These are phyloP conservation scores for Suhomyces anneliseae DNA, from an alignment of 1,139 yeast genomes.

Conservation along the genomic window DNA sequence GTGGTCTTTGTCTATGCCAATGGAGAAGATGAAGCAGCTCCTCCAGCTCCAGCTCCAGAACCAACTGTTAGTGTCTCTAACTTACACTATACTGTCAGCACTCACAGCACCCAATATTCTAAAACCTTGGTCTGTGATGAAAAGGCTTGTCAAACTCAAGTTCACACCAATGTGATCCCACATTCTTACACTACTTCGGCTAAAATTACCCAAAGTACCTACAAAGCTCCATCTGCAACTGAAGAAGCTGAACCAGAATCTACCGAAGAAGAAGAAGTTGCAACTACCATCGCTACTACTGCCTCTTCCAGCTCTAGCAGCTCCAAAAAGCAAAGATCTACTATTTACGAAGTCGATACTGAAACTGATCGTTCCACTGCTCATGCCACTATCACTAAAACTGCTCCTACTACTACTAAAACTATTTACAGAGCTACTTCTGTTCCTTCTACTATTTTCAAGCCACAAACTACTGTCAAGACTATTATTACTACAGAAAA, in stretches of 20 bases:
- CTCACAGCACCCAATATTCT: constrained; percentile 12
- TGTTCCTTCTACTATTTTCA: constrained; percentile 21
- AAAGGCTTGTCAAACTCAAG: constrained; percentile 15
- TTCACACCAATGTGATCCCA: constrained; percentile 14
- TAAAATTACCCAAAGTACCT: constrained; percentile 13
- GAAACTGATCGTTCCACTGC: constrained; percentile 5
- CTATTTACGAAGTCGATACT: constrained; percentile 11
- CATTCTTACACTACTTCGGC: constrained; percentile 16
- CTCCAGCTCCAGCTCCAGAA: constrained; percentile 1
- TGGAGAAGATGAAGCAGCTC: constrained; percentile 9
- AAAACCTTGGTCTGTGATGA: constrained; percentile 3
- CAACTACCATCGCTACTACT: constrained; percentile 14
- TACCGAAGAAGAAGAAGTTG: too few relatives aligned
- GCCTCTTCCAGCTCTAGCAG: not conserved
- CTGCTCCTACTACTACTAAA: constrained; percentile 29
- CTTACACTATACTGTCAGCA: constrained; percentile 18
- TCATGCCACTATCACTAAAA: constrained; percentile 12
- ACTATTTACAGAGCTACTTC: constrained; percentile 28
- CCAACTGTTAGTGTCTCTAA: constrained; percentile 9
- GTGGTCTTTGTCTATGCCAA: constrained; percentile 34
- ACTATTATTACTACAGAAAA: constrained; percentile 22
- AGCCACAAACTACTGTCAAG: constrained; percentile 19
- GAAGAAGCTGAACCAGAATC: too few relatives aligned
- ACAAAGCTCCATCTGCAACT: constrained; percentile 15
- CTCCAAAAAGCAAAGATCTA: constrained; percentile 8